Base-by-base conservation (phyloP, 176 grass and related monocot genomes). In the Stipa capillata region DNA sequence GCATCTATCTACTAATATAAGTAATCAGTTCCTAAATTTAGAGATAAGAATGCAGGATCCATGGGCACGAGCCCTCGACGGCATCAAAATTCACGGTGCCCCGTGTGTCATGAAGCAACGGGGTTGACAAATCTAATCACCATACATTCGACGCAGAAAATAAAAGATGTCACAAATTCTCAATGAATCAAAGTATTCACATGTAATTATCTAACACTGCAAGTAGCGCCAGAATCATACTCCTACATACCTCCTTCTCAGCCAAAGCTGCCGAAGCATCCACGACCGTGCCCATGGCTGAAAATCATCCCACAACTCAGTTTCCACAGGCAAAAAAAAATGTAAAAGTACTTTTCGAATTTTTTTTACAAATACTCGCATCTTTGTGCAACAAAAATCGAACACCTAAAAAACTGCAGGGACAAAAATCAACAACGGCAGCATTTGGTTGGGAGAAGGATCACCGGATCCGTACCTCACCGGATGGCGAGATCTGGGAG, bases 201-300 rank as follows among this genome's bases (percentile, higher is more conserved):
- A n/a, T n/a, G n/a, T n/a, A n/a, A n/a, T n/a, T n/a, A n/a, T n/a
- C n/a, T n/a, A n/a, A n/a, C n/a, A n/a, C n/a, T n/a, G n/a, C n/a
- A n/a, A n/a, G n/a, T n/a, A n/a, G n/a, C n/a, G n/a, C n/a, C n/a
- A n/a, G n/a, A n/a, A n/a, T n/a, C n/a, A n/a, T n/a, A n/a, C n/a
- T n/a, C n/a, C n/a, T n/a, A n/a, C n/a, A n/a, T n/a, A n/a, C n/a
- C n/a, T n/a, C n/a, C n/a, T n/a, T n/a, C n/a, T n/a, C n/a, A n/a
- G n/a, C n/a, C n/a, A n/a, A n/a, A n/a, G n/a, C n/a, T n/a, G n/a
- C n/a, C n/a, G n/a, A n/a, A n/a, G n/a, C n/a, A n/a, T n/a, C n/a
- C n/a, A n/a, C n/a, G n/a, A 84, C 67, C 12, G 68, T 58, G n/a
- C 81, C 86, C 86, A 88, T 88, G 54, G 49, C 5, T 79, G 15